phyloP scores from a whole-genome alignment of 306 rosid species.

The Vachellia collinsii region DNA sequence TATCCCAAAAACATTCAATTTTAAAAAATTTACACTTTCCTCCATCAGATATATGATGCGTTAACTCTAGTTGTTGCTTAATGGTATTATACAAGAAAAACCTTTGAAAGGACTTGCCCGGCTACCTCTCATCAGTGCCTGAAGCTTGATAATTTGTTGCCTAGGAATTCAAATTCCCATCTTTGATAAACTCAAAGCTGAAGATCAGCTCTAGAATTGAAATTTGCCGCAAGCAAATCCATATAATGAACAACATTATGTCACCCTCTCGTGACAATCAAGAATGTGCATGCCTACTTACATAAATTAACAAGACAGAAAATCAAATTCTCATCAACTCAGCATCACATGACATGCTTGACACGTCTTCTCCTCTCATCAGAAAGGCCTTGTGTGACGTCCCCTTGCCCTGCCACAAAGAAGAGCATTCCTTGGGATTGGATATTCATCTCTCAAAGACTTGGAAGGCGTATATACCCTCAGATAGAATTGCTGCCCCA shows the following conservation, averaged over 20 bases:
- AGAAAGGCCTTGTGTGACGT: conserved; percentile 72
- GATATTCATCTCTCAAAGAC: conserved; percentile 81
- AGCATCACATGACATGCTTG: not conserved
- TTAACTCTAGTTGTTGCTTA: not conserved
- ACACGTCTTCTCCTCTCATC: not conserved
- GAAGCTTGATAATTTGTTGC: not conserved
- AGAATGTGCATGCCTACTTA: not conserved
- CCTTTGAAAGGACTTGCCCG: not conserved
- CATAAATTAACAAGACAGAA: not conserved
- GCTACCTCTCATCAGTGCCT: not conserved
- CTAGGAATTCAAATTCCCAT: not conserved
- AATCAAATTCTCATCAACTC: not conserved
- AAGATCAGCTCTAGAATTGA: conserved; percentile 44
- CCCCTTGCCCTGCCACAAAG: conserved; percentile 89
- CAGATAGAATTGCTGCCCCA: conserved; percentile 94
- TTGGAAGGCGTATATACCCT: conserved; percentile 71
- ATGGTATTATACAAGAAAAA: not conserved
- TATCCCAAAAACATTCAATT: no score
- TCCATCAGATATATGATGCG: not conserved
- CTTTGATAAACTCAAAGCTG: conserved; percentile 37
- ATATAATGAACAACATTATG: conserved; percentile 21
- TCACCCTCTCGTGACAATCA: conserved; percentile 76
- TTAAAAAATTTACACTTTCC: not conserved
- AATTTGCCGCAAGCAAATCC: conserved; percentile 31
- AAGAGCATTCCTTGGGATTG: conserved; percentile 81